phyloP scores from a whole-genome alignment of 345 rosid species.

The Odontarrhena argentea region DNA sequence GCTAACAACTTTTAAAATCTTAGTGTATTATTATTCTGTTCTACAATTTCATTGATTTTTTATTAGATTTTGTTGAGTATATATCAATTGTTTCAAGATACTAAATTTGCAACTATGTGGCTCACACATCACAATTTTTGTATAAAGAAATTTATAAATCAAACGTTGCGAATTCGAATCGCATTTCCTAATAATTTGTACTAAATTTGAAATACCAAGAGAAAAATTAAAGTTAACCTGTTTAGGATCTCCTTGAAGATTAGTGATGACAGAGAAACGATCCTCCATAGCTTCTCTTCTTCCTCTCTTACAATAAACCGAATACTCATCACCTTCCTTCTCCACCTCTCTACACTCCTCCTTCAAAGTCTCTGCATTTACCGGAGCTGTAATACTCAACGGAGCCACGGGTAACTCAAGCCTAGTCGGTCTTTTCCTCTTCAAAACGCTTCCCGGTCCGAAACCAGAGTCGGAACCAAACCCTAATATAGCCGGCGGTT shows the following conservation, averaged over 20 bases:
- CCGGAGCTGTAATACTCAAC: conserved; percentile 36
- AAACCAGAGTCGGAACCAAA: conserved; percentile 32
- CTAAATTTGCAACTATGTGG: too few relatives aligned
- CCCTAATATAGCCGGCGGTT: conserved; percentile 42
- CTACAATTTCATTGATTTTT: too few relatives aligned
- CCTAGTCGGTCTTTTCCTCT: conserved; percentile 80
- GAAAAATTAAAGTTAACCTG: conserved; percentile 51
- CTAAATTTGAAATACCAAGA: neutral
- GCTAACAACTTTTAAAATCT: neutral
- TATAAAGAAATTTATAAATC: neutral
- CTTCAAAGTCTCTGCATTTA: conserved; percentile 35
- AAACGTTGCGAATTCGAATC: neutral
- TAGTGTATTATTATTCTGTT: too few relatives aligned
- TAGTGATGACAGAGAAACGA: conserved; percentile 63
- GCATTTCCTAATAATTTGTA: neutral
- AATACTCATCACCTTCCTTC: conserved; percentile 59
- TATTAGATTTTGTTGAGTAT: too few relatives aligned
- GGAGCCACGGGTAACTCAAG: conserved; percentile 59
- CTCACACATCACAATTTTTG: neutral
- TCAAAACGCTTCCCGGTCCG: conserved; percentile 42
- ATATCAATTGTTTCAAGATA: too few relatives aligned
- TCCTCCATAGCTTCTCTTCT: conserved; percentile 88
- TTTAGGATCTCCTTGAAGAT: conserved; percentile 57
- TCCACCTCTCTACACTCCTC: conserved; percentile 47
- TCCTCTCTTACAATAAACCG: conserved; percentile 81